Percentiles rank a stretch among this genome's conserved stretches.
Evolutionary conservation across 768 basidiomycete species (phyloP).

Genomic region (Phaffia australis): DNA sequence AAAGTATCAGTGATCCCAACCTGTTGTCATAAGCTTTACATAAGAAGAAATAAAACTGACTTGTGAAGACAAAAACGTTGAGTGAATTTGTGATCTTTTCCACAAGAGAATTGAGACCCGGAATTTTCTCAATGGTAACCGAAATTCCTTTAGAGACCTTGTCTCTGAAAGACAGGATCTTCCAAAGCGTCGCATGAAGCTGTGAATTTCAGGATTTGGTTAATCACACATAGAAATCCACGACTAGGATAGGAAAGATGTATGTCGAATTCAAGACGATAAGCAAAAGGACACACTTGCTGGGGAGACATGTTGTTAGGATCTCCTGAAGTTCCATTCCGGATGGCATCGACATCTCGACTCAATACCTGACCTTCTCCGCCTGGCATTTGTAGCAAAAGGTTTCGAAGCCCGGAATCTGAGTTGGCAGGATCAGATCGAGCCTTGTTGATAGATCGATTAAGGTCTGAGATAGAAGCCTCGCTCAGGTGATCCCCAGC

Average conservation of each 20-base stretch:
- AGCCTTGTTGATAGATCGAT: conserved; percentile 62
- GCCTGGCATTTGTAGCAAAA: conserved; percentile 57
- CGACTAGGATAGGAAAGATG: not conserved
- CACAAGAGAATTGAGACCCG: conserved; percentile 18
- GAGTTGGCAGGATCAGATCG: conserved; percentile 48
- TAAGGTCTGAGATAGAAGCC: conserved; percentile 79
- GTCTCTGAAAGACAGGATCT: conserved; percentile 74
- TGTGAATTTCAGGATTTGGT: conserved; percentile 40
- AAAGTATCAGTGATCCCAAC: not conserved
- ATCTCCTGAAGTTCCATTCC: conserved; percentile 53
- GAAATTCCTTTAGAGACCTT: conserved; percentile 25
- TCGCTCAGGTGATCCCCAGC: conserved; percentile 48
- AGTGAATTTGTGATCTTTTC: conserved; percentile 23
- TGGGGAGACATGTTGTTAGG: conserved; percentile 80
- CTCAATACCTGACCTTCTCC: conserved; percentile 50
- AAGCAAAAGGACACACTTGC: conserved; percentile 20
- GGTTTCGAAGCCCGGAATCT: conserved; percentile 43
- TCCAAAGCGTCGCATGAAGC: conserved; percentile 69
- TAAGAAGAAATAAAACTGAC: not conserved
- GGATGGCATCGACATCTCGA: conserved; percentile 63
- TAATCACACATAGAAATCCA: not conserved
- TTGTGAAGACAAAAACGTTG: not conserved
- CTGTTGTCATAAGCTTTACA: too few species aligned
- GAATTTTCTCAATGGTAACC: conserved; percentile 21
- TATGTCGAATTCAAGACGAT: not conserved